phyloP scores from a whole-genome alignment of 441 rosid species.

The Aquilaria agallochum region DNA sequence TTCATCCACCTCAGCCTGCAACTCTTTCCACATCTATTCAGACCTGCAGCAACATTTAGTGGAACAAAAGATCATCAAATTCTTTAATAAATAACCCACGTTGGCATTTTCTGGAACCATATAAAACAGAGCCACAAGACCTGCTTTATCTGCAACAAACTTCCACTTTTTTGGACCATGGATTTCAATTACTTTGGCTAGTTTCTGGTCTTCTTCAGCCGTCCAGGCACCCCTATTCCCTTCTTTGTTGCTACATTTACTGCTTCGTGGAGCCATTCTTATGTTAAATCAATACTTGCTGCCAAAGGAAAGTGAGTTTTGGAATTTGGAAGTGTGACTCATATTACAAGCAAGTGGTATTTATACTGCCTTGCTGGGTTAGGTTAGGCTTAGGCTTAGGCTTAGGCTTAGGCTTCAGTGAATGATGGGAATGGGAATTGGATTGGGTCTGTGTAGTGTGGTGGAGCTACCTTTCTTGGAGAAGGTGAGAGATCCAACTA shows the following conservation, averaged over 20 bases:
- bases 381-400: too few relatives aligned
- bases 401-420: neutral
- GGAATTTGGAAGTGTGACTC: neutral
- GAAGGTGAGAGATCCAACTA: conserved; percentile 16
- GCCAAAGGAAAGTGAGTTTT: neutral
- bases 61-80: neutral
- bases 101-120: neutral
- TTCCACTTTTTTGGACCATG: conserved; percentile 48
- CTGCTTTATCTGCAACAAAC: conserved; percentile 41
- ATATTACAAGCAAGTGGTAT: neutral
- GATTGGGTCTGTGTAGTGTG: neutral
- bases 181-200: conserved; percentile 31
- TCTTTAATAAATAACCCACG: too few relatives aligned
- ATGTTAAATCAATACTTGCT: conserved; percentile 1
- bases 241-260: conserved; percentile 25
- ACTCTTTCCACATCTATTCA: conserved; percentile 42
- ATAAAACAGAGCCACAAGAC: conserved; percentile 2
- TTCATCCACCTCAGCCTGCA: conserved; percentile 53
- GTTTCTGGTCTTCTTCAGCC: conserved; percentile 39
- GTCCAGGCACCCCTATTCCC: conserved; percentile 44
- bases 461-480: conserved; percentile 29
- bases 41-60: conserved; percentile 19
- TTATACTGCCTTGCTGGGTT: neutral
- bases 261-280: conserved; percentile 21
- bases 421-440: neutral